These are phyloP conservation scores for Paraurostyla sp. DNA, from an alignment of 73 alveolate genomes.

Conservation along the genomic window DNA sequence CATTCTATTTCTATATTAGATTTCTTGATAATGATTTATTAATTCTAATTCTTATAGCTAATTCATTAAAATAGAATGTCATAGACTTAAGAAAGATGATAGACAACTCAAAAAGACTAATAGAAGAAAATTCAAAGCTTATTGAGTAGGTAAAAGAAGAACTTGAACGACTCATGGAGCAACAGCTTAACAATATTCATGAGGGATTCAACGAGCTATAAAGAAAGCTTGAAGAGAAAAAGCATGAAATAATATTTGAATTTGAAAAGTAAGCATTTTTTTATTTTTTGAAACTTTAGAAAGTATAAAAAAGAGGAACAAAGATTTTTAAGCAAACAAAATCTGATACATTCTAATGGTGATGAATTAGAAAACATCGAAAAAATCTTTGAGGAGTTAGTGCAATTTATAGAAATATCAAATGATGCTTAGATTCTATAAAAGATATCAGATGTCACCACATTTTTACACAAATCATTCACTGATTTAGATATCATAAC, in stretches of 20 bases:
- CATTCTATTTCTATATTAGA: neutral
- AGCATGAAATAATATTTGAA: slow-evolving; percentile 78
- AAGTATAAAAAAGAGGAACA: slow-evolving; percentile 81
- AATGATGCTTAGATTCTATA: slow-evolving; percentile 76
- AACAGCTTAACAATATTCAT: slow-evolving; percentile 74
- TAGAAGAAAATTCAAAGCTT: slow-evolving; percentile 73
- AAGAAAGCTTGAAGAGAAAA: slow-evolving; percentile 82
- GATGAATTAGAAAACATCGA: slow-evolving; percentile 79
- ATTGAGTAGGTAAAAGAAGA: slow-evolving; percentile 78
- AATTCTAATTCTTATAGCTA: slow-evolving; percentile 62
- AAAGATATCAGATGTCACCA: slow-evolving; percentile 74
- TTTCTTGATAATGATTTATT: no score
- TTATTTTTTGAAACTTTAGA: neutral
- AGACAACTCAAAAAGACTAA: slow-evolving; percentile 73
- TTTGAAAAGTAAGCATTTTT: slow-evolving; percentile 68
- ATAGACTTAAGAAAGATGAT: slow-evolving; percentile 83
- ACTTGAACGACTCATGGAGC: slow-evolving; percentile 69
- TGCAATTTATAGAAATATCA: slow-evolving; percentile 61
- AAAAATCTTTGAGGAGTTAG: slow-evolving; percentile 75
- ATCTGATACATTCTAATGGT: slow-evolving; percentile 66
- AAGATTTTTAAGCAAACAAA: slow-evolving; percentile 68
- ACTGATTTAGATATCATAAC: slow-evolving; percentile 79
- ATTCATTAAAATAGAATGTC: slow-evolving; percentile 80
- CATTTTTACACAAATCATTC: slow-evolving; percentile 81
- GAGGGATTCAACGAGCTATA: slow-evolving; percentile 83